phyloP scores from a whole-genome alignment of 2,329 filamentous ascomycete species.

The Aspergillus sp. region DNA sequence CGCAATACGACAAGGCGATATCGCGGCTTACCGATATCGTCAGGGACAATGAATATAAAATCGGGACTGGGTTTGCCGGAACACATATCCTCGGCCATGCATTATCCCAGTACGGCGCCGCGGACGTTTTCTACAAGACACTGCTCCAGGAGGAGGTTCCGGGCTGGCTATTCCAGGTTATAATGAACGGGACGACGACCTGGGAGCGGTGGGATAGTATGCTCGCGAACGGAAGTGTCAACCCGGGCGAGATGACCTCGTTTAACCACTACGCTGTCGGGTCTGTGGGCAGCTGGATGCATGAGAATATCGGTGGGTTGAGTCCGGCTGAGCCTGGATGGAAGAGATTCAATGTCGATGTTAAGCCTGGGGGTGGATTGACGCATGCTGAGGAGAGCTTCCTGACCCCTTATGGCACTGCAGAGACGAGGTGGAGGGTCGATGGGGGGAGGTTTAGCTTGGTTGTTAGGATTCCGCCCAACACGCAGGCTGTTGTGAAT shows the following conservation, averaged over 20 bases:
- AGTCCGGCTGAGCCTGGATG: constrained; percentile 30
- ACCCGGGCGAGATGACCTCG: constrained; percentile 41
- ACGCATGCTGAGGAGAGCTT: neutral
- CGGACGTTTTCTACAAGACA: constrained; percentile 13
- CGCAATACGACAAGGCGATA: neutral
- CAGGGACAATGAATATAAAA: constrained; percentile 22
- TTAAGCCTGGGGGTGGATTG: constrained; percentile 28
- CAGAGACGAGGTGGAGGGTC: neutral
- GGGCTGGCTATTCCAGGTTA: constrained; percentile 38
- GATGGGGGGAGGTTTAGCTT: neutral
- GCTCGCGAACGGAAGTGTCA: constrained; percentile 35
- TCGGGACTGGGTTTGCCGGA: constrained; percentile 32
- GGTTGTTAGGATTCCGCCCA: constrained; percentile 3
- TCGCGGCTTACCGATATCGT: neutral
- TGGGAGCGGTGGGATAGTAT: constrained; percentile 46
- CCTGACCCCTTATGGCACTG: neutral
- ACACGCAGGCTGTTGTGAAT: neutral
- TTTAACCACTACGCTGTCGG: constrained; percentile 45
- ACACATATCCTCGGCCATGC: constrained; percentile 23
- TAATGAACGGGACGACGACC: constrained; percentile 41
- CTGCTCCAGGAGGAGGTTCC: constrained; percentile 14
- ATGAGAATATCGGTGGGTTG: constrained; percentile 34
- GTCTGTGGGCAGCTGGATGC: constrained; percentile 39
- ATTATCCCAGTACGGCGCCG: constrained; percentile 20
- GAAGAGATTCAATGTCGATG: constrained; percentile 28